Evolutionary conservation across 2,329 filamentous ascomycete genomes (phyloP), one percentile per base, ranked within the genome.

Genomic region (Fusarium sacchari): DNA sequence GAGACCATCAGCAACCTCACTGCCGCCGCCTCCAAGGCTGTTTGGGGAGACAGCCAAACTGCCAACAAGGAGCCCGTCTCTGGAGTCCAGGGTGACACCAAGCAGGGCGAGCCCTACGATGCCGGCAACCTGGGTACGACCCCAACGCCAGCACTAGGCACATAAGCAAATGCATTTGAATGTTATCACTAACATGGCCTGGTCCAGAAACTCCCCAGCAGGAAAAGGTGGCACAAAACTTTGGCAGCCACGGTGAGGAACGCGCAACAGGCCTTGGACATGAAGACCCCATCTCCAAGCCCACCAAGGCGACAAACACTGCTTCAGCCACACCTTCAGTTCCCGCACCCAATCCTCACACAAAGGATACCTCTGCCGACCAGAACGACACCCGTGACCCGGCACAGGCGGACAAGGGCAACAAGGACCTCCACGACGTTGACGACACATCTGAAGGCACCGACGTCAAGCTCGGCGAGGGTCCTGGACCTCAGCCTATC

Each of bases 101-200:
- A 87, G 30, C 86, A 86, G 47, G 89, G 88, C 18, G 91, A 96
- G 80, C 94, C 94, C 1, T 97, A 91, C 77, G 94, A 96, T 79
- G 90, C 90, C 65, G 94, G 94, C 55, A 96, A 96, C 80, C 83
- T 89, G n/a, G 87, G 89, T 84, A 88, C 46, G 79, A 60, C 15
- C 18, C 56, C 40, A 24, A 40, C 36, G 28, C 36, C 22, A 50
- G 30, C 20, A 36, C 50, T 37, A 47, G 14, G 26, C 22, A 30
- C n/a, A 22, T 13, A 61, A 28, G 36, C 12, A 37, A 40, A 26
- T 47, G 26, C 22, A n/a, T 10, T 28, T 15, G 44, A 47, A 56
- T 24, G 20, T 37, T 47, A 26, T 47, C 39, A 42, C 68, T 71
- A 20, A 71, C 66, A 57, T 14, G 8, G 22, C 7, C 43, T 22